These are phyloP conservation scores for Tricholoma saponaceum DNA, from an alignment of 768 basidiomycete species.

Conservation along the genomic window DNA sequence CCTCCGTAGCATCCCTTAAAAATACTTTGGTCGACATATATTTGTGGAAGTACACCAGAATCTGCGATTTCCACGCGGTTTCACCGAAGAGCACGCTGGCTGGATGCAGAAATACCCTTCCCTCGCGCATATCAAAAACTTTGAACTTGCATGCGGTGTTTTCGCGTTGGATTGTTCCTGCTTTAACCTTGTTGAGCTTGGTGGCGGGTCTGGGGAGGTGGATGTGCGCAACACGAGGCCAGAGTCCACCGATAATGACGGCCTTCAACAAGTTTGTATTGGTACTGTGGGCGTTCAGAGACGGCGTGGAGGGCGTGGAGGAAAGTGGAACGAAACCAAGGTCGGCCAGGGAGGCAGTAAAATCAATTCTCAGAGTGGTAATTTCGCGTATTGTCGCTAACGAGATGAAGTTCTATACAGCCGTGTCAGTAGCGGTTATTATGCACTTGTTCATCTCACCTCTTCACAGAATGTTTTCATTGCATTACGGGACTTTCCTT, in stretches of 20 bases:
- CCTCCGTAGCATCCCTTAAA: constrained; percentile 85
- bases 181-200: constrained; percentile 82
- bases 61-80: constrained; percentile 70
- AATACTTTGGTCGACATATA: constrained; percentile 81
- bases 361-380: constrained; percentile 71
- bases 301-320: constrained; percentile 39
- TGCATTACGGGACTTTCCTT: constrained; percentile 42
- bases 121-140: constrained; percentile 65
- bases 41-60: constrained; percentile 82
- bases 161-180: constrained; percentile 81
- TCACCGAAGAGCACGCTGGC: constrained; percentile 76
- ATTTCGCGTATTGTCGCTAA: constrained; percentile 70
- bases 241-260: constrained; percentile 81
- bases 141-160: constrained; percentile 83
- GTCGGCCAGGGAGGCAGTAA: constrained; percentile 62
- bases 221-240: constrained; percentile 79
- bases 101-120: constrained; percentile 80
- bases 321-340: constrained; percentile 62
- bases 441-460: constrained; percentile 26
- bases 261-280: constrained; percentile 80
- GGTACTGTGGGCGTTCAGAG: constrained; percentile 59
- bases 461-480: constrained; percentile 72
- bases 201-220: constrained; percentile 67
- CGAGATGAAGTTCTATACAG: constrained; percentile 78
- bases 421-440: neutral